Percentiles rank a stretch among this genome's conserved stretches.
Conservation (phyloP, 106 monocot genomes). For the Allium sativum region DNA sequence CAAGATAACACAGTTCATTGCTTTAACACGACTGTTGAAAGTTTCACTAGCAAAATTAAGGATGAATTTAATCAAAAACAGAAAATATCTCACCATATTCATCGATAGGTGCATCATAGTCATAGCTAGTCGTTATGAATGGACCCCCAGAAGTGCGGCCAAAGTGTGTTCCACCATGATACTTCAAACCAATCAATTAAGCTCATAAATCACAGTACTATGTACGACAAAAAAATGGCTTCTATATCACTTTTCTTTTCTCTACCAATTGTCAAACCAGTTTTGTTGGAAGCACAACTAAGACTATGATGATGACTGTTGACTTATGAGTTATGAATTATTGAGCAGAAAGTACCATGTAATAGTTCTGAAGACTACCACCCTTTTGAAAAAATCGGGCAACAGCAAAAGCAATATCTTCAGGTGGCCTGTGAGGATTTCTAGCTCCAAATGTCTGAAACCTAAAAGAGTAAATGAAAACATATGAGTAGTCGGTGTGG, state of each 20-base stretch:
- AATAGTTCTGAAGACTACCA: constrained; percentile 91
- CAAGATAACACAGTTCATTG: too few species aligned
- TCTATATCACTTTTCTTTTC: too few species aligned
- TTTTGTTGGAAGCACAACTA: too few species aligned
- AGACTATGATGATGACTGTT: too few species aligned
- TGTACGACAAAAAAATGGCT: too few species aligned
- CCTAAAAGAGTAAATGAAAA: constrained; percentile 25
- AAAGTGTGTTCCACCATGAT: constrained; percentile 98
- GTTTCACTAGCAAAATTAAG: background rate
- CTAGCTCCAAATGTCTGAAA: constrained; percentile 80
- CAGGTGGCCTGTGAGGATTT: constrained; percentile 91
- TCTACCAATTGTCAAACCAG: too few species aligned
- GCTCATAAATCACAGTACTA: too few species aligned
- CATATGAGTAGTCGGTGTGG: too few species aligned
- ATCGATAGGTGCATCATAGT: constrained; percentile 98
- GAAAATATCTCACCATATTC: constrained; percentile 64
- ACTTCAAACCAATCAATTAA: constrained; percentile 24
- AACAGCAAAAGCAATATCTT: constrained; percentile 93
- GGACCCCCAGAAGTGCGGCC: constrained; percentile 94
- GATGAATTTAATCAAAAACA: background rate
- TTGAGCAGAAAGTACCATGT: constrained; percentile 49
- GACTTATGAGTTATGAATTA: too few species aligned
- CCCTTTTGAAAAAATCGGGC: constrained; percentile 97
- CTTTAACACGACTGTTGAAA: background rate
- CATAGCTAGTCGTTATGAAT: constrained; percentile 96